phyloP scores from a whole-genome alignment of 106 monocot genomes.

The Triglochin maritima region DNA sequence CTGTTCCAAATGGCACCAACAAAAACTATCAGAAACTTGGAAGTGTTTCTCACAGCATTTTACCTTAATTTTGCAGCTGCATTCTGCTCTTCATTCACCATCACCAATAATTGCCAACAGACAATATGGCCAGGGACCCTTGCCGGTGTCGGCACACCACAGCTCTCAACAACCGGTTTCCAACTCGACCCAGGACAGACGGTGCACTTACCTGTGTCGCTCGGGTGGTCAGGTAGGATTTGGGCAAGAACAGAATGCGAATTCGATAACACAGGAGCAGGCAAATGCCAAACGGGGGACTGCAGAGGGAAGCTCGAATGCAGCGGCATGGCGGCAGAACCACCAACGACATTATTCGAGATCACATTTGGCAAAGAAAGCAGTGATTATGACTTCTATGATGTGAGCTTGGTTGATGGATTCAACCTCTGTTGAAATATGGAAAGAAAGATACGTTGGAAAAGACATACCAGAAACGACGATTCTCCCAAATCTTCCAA shows the following conservation, averaged over 20 bases:
- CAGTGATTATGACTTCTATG: conserved; percentile 33
- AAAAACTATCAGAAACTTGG: no score
- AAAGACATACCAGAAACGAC: no score
- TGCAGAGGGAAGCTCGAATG: conserved; percentile 66
- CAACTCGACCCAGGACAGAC: conserved; percentile 40
- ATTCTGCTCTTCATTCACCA: conserved; percentile 32
- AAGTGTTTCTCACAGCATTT: no score
- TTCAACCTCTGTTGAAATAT: no score
- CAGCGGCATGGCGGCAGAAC: conserved; percentile 39
- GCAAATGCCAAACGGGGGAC: conserved; percentile 68
- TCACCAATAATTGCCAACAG: conserved; percentile 59
- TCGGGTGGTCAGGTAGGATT: conserved; percentile 77
- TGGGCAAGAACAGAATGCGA: conserved; percentile 71
- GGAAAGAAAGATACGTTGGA: no score
- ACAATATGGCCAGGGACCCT: conserved; percentile 72
- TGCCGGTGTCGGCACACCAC: conserved; percentile 64
- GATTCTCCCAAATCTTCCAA: no score
- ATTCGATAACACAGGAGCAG: conserved; percentile 37
- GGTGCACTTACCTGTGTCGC: conserved; percentile 26
- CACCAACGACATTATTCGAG: conserved; percentile 68
- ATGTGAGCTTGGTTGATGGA: conserved; percentile 58
- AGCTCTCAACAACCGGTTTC: conserved; percentile 61
- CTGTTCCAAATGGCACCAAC: no score
- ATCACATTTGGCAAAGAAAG: conserved; percentile 46
- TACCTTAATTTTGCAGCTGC: conserved; percentile 24